Base-by-base conservation (phyloP, 2,329 filamentous ascomycete genomes). In the Plenodomus biglobosus region DNA sequence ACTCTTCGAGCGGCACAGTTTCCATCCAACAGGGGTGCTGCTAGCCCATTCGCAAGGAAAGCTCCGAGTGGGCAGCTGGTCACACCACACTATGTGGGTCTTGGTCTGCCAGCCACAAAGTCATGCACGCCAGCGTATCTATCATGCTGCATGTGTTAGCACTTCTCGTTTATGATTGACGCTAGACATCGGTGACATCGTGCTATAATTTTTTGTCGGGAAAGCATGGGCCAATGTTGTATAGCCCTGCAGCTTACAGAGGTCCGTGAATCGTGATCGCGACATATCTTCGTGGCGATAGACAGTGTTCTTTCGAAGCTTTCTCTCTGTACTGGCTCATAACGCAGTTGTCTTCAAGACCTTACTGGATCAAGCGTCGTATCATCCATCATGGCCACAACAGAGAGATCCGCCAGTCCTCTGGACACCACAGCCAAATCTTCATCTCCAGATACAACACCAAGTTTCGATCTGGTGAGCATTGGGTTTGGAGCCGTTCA, bases 401-500 rank as follows among this genome's bases (percentile, higher is more conserved):
- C 54, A 5, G 52, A 61, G 44, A 56, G 59, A 18, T 32, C 53
- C 6, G 35, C 39, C 36, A 54, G 37, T 15, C 48, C 48, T 13
- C 46, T 54, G 38, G 46, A 60, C 8, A 43, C 46, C 8, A 46
- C 42, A 18, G 53, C 56, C 10, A 48, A 36, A 27, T 56, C 59
- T 21, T 50, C 60, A 11, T 48, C 52, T 36, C 32, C 54, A 16
- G 48, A 53, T 36, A 22, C 49, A 8, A 46, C 54, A 10, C 41
- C 51, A 43, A 62, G 46, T 11, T 70, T 63, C 45, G 68, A 72
- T 42, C 53, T 70, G 19, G 55, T 72, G n/a, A 68, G 64, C 49
- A 56, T 72, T 38, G 69, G 69, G 8, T 72, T 72, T 40, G 64
- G 69, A 7, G 65, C 68, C 38, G 64, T 66, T 32, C 66, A 69